These are phyloP conservation scores for Ceratocystis huliohia DNA, from an alignment of 2,329 filamentous ascomycete genomes.

Conservation along the genomic window DNA sequence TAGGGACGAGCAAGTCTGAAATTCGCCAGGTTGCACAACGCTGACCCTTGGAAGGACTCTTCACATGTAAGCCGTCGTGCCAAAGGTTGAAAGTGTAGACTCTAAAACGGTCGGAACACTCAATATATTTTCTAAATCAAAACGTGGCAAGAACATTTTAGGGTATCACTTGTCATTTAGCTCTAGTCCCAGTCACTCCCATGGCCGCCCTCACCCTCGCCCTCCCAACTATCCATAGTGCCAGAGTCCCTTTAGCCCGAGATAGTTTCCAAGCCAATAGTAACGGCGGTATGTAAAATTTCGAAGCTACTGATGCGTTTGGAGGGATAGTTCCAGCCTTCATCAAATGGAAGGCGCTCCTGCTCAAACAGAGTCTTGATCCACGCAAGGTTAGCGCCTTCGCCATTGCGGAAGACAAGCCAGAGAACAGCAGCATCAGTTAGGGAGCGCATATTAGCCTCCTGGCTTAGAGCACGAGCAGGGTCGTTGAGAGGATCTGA, in stretches of 20 bases:
- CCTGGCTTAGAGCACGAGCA: conserved; percentile 23
- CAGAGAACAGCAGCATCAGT: conserved; percentile 24
- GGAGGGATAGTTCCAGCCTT: conserved; percentile 16
- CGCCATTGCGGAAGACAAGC: conserved; percentile 22
- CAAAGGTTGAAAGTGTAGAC: too few relatives aligned
- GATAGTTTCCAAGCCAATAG: conserved; percentile 10
- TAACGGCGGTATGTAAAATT: conserved; percentile 9
- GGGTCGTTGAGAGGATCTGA: conserved; percentile 25
- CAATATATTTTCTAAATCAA: too few relatives aligned
- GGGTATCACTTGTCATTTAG: too few relatives aligned
- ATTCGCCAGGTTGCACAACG: too few relatives aligned
- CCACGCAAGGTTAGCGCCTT: conserved; percentile 23
- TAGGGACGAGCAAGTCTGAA: too few relatives aligned
- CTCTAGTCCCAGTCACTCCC: too few relatives aligned
- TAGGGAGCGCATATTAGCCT: conserved; percentile 21
- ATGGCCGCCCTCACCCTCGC: too few relatives aligned
- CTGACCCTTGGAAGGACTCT: too few relatives aligned
- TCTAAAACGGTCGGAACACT: too few relatives aligned
- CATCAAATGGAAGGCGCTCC: conserved; percentile 19
- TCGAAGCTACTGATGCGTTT: neutral
- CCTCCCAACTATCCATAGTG: too few relatives aligned
- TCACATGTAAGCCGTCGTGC: too few relatives aligned
- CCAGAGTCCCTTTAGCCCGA: neutral
- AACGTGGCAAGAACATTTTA: too few relatives aligned
- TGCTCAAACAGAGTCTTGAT: conserved; percentile 22